These are phyloP conservation scores for Cadophora sp. DNA, from an alignment of 2,329 filamentous ascomycete species.

Conservation along the genomic window DNA sequence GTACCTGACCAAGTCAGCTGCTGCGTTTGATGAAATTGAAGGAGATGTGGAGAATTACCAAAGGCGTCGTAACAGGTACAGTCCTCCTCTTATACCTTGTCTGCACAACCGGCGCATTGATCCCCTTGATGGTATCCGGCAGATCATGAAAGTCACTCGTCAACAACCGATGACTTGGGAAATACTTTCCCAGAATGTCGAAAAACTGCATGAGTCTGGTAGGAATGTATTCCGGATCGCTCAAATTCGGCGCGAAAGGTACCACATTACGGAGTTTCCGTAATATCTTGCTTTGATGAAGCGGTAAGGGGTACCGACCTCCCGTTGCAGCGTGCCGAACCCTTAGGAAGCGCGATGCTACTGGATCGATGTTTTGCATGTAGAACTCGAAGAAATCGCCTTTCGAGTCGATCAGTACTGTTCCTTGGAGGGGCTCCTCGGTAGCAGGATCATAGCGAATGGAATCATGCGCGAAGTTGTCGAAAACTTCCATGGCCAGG, in stretches of 20 bases:
- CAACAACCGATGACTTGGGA: conserved; percentile 87
- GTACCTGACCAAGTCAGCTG: conserved; percentile 64
- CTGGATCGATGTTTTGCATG: conserved; percentile 77
- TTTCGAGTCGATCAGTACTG: conserved; percentile 81
- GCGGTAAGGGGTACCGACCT: conserved; percentile 64
- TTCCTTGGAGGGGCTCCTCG: conserved; percentile 84
- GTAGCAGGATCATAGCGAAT: conserved; percentile 88
- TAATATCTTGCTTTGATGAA: conserved; percentile 61
- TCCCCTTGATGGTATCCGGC: conserved; percentile 80
- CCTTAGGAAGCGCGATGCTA: conserved; percentile 81
- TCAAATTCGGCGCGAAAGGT: conserved; percentile 79
- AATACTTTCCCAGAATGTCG: conserved; percentile 84
- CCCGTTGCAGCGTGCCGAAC: conserved; percentile 80
- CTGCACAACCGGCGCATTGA: conserved; percentile 96
- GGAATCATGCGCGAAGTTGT: conserved; percentile 96
- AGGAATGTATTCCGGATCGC: conserved; percentile 88
- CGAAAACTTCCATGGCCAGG: conserved; percentile 95
- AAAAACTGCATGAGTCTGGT: conserved; percentile 97
- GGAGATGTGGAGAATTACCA: conserved; percentile 64
- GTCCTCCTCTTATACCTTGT: conserved; percentile 87
- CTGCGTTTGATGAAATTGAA: not conserved
- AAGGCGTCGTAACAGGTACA: conserved; percentile 87
- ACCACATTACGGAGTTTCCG: conserved; percentile 67
- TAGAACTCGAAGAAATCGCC: conserved; percentile 98
- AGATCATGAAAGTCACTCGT: conserved; percentile 90